Base-by-base conservation (phyloP, 2,329 filamentous ascomycete genomes). In the Nothophoma quercina region DNA sequence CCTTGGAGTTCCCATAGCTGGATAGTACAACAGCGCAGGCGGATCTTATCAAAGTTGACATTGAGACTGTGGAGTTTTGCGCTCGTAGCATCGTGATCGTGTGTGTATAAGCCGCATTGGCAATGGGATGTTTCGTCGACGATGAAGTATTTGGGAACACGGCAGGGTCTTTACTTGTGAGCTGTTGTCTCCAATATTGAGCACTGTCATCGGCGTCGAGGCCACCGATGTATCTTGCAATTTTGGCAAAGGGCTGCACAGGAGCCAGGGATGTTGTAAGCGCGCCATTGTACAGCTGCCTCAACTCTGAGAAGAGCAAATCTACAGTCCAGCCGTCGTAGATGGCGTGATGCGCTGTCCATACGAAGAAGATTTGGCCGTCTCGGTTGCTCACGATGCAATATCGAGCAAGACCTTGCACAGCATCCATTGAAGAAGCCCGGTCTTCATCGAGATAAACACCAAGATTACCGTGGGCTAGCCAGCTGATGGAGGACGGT, bases 271-370 rank as follows among this genome's bases (percentile, higher is more conserved):
- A 26, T 6, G 25, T 26, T 26, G 25, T 12, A 26, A 26, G 25
- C 12, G 25, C 25, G 25, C 25, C 25, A 7, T 26, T 26, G 25
- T 26, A 26, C 25, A 26, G 25, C 25, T 26, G 25, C 25, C 25
- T 26, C 25, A 26, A 26, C 25, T 26, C 25, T 6, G 25, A 26
- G 25, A 26, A 26, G 7, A 26, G 25, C 25, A 26, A 26, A 26
- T 26, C 25, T 26, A 26, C 25, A n/a, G n/a, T 25, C 23, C 23
- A 25, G 23, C 71, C 73, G 49, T 75, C 73, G 44, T 74, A 75
- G 0, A 75, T 48, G 8, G 72, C 68, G 44, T 75, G 72, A 47
- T 75, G 73, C 3, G 68, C 67, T 8, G 69, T 70, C 67, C 70
- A 73, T 7, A 73, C 64, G 23, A 25, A 25, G n/a, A 62, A 38